These are phyloP conservation scores for Daldinia sp. DNA, from an alignment of 2,329 filamentous ascomycete genomes.

Conservation along the genomic window DNA sequence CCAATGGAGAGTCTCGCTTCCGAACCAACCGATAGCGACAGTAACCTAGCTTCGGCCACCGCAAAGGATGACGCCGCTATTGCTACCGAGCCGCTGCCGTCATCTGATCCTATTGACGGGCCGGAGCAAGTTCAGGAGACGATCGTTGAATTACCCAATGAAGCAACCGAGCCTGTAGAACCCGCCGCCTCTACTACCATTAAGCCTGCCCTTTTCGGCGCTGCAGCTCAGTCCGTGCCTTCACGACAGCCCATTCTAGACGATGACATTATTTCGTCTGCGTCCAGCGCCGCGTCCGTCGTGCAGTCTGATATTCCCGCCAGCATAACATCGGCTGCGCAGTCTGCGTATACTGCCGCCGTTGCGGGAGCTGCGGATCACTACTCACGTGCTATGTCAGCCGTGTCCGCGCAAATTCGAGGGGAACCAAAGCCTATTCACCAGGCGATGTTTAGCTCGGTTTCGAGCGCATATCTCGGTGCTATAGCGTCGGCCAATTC, in stretches of 20 bases:
- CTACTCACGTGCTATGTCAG: slow-evolving; percentile 75
- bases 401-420: slow-evolving; percentile 74
- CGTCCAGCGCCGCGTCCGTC: slow-evolving; percentile 53
- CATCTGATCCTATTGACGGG: slow-evolving; percentile 41
- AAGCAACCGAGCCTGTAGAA: slow-evolving; percentile 43
- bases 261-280: slow-evolving; percentile 58
- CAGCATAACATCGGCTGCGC: slow-evolving; percentile 59
- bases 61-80: slow-evolving; percentile 36
- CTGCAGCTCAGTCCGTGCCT: slow-evolving; percentile 63
- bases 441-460: slow-evolving; percentile 75
- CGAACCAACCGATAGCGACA: slow-evolving; percentile 44
- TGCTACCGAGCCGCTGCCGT: slow-evolving; percentile 43
- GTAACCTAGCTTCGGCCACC: slow-evolving; percentile 44
- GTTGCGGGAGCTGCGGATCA: slow-evolving; percentile 74
- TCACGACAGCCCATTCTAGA: slow-evolving; percentile 63
- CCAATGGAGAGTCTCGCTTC: slow-evolving; percentile 43
- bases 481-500: slow-evolving; percentile 72
- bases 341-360: slow-evolving; percentile 73
- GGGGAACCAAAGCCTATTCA: slow-evolving; percentile 77
- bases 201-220: slow-evolving; percentile 64
- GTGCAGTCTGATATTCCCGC: slow-evolving; percentile 54
- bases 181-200: slow-evolving; percentile 49
- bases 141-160: slow-evolving; percentile 49
- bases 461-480: slow-evolving; percentile 75
- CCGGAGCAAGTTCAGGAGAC: slow-evolving; percentile 53